Base-by-base conservation (phyloP, 768 basidiomycete species). In the Pisolithus orientalis region DNA sequence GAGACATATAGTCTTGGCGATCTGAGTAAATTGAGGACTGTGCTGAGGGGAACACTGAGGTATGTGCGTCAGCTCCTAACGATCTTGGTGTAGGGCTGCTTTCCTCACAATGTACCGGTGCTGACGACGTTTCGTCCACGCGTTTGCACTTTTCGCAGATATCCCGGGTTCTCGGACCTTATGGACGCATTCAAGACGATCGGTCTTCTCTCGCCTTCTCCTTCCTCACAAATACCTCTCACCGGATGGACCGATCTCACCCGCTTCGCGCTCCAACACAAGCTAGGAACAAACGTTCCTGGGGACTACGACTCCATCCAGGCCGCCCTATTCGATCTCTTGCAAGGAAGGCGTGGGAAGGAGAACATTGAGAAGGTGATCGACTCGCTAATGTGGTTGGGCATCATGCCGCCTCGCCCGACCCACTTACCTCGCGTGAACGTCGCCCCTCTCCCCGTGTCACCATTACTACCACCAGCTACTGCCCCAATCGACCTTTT, bases 21-120 rank as follows among this genome's bases (percentile, higher is more conserved):
- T 14, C 55, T 72, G 5, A 60, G 71, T 0, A 65, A 63, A 6
- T 58, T 88, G 52, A 73, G 78, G 47, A 87, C 90, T 1, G 70
- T 94, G 47, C 68, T 96, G 59, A 77, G 94, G 32, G 94, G 94
- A 5, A 96, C 94, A 0, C 66, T 96, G 43, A 79, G 94, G 84
- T 86, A 2, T 21, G 84, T 86, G 54, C 46, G 71, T 49, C 16
- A 7, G 40, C 7, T 42, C n/a, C 11, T 4, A 25, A 42, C 25
- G 40, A 13, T 1, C 7, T 21, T n/a, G 6, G 14, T 42, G 17
- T 4, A 13, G 11, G 11, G 31, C 34, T 34, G 10, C 31, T 34
- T 34, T 11, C 13, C 31, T 0, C 16, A 47, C 5, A 14, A 21
- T 6, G 11, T 27, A 17, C 13, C 43, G 34, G 42, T 38, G 17